Evolutionary conservation across 129 eudicot species (phyloP), one percentile per base, ranked within the genome.

Genomic region (Helianthus tuberosus): DNA sequence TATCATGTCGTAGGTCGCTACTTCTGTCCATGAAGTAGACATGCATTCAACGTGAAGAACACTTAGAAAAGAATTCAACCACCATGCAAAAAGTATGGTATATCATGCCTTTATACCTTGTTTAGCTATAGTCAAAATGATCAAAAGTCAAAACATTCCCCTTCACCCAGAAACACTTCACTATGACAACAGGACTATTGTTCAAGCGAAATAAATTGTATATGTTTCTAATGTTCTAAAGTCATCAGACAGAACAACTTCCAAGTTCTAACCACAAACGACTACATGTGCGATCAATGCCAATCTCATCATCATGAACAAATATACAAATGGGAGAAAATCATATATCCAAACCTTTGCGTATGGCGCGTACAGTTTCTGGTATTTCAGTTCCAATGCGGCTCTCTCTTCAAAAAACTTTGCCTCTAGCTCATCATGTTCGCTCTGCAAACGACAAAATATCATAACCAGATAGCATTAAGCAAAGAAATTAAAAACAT

Each of bases 401-500:
- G 92, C 97, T 79, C 89, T 86, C 80, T 91, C 97, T 77, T 84
- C 97, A 53, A 82, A 85, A 70, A 91, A 91, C 55, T 88, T 91
- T 1, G 95, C 92, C 86, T 91, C 95, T 12, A 91, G 61, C 52
- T 86, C 90, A 73, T 91, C n/a, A n/a, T n/a, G n/a, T n/a, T n/a
- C n/a, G n/a, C n/a, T n/a, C n/a, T n/a, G n/a, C n/a, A n/a, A n/a
- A n/a, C n/a, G n/a, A n/a, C n/a, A n/a, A n/a, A n/a, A n/a, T n/a
- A n/a, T n/a, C 66, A 64, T 50, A 68, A 25, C 11, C 58, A 29
- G 32, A 43, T 46, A 23, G 23, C 47, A 43, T 12, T 59, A 48
- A 41, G 36, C 53, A 71, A 48, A 39, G 27, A n/a, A 8, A 6
- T 72, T 10, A 25, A 49, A 10, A 35, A 8, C 20, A 62, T 74